A percentile compares a stretch with the other conserved stretches of the same genome.
Evolutionary conservation across 2,329 filamentous ascomycete genomes (phyloP).

Genomic region (Botrytis byssoidea): DNA sequence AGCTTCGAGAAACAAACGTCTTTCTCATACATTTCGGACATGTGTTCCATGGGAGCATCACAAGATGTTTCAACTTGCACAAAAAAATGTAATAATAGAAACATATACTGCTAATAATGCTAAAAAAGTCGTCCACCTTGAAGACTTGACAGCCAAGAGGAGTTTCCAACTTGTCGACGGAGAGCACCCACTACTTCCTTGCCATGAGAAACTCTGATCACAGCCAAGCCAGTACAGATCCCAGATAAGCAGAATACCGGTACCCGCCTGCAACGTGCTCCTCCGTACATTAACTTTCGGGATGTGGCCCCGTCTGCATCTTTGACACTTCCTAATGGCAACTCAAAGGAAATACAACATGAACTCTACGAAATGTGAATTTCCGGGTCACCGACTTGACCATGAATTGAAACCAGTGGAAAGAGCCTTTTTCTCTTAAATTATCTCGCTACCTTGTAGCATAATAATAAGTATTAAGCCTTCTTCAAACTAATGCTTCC

Average conservation of each 20-base stretch:
- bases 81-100: neutral
- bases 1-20: neutral
- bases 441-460: neutral
- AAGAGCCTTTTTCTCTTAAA: neutral
- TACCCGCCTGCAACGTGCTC: neutral
- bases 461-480: neutral
- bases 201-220: neutral
- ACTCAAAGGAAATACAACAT: neutral
- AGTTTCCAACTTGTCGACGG: neutral
- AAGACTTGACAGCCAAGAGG: neutral
- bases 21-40: neutral
- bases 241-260: neutral
- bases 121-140: neutral
- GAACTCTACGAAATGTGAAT: neutral
- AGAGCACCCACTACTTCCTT: neutral
- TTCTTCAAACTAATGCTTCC: neutral
- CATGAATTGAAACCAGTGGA: neutral
- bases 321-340: conserved; percentile 10
- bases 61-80: neutral
- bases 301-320: neutral
- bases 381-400: neutral
- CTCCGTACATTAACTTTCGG: neutral
- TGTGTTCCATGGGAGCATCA: neutral
- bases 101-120: neutral
- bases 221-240: neutral